These are phyloP conservation scores for Colletotrichum aenigma DNA, from an alignment of 2,329 filamentous ascomycete genomes.

Conservation along the genomic window DNA sequence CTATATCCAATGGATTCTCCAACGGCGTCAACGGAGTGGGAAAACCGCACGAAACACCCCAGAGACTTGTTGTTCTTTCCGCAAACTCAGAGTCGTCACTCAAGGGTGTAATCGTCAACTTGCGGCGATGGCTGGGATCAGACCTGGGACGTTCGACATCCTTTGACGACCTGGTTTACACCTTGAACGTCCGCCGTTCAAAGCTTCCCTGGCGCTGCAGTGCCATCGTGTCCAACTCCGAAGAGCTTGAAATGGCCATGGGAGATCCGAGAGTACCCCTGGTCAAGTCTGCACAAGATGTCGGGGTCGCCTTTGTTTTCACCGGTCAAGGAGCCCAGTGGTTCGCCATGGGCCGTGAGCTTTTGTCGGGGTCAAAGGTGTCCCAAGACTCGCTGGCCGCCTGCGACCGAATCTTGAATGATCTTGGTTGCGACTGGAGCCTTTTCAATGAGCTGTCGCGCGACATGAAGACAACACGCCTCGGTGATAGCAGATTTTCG, in stretches of 20 bases:
- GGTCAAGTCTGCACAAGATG: no score
- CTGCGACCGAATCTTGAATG: not conserved
- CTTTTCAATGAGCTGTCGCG: slow-evolving; percentile 39
- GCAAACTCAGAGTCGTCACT: no score
- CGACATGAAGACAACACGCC: slow-evolving; percentile 32
- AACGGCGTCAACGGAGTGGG: no score
- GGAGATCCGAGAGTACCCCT: no score
- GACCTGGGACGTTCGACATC: no score
- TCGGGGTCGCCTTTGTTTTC: slow-evolving; percentile 21
- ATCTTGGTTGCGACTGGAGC: slow-evolving; percentile 32
- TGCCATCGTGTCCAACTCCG: not conserved
- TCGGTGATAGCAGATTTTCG: slow-evolving; percentile 42
- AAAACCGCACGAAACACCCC: no score
- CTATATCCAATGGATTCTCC: no score
- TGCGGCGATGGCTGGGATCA: no score
- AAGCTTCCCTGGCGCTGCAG: not conserved
- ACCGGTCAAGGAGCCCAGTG: slow-evolving; percentile 30
- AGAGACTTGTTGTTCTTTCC: no score
- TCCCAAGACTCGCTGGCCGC: slow-evolving; percentile 31
- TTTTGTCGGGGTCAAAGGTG: slow-evolving; percentile 30
- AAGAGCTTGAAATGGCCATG: not conserved
- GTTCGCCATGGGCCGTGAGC: slow-evolving; percentile 16
- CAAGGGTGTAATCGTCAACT: no score
- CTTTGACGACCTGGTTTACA: not conserved
- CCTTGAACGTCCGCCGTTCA: not conserved